phyloP scores from a whole-genome alignment of 305 asterid species.

The Fraxinus xanthoxyloides region DNA sequence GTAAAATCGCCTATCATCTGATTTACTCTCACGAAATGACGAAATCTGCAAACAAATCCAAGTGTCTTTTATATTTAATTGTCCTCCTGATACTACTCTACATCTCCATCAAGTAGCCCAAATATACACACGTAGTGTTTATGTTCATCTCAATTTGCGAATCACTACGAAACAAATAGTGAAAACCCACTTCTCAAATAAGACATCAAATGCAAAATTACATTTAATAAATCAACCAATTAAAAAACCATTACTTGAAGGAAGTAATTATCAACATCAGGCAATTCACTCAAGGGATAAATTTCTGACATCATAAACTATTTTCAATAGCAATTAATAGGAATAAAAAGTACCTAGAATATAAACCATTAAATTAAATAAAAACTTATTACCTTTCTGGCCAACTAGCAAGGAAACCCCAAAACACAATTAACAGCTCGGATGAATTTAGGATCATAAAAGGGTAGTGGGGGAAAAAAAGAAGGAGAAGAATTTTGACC shows the following conservation, averaged over 20 bases:
- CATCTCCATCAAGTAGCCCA: not conserved
- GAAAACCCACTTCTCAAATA: not conserved
- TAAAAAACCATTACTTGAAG: not conserved
- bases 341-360: not conserved
- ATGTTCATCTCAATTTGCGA: not conserved
- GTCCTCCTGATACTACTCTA: not conserved
- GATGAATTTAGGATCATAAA: not conserved
- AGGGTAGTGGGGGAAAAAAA: not conserved
- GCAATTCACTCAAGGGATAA: not conserved
- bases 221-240: not conserved
- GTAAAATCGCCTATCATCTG: constrained; percentile 84
- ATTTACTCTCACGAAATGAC: constrained; percentile 87
- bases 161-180: not conserved
- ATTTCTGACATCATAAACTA: not conserved
- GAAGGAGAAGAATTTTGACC: constrained; percentile 1
- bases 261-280: not conserved
- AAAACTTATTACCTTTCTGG: not conserved
- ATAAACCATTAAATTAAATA: not conserved
- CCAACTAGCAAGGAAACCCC: not conserved
- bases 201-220: not conserved
- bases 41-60: constrained; percentile 57
- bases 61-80: not conserved
- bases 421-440: not conserved
- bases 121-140: not conserved
- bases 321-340: not conserved